Evolutionary conservation across 805 yeast species (phyloP).

Genomic region (Candida ficus): DNA sequence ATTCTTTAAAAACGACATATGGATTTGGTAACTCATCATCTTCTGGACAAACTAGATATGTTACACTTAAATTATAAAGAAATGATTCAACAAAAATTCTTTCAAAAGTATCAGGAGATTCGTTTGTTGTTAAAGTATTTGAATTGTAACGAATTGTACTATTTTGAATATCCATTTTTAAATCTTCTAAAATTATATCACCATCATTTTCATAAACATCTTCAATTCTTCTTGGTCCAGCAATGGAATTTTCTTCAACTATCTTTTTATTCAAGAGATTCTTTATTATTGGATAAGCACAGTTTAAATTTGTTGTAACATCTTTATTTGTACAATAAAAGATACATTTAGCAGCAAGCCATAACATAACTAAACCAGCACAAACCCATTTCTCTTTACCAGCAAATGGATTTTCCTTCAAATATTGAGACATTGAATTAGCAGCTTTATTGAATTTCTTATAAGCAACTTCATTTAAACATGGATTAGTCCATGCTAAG

Average conservation of each 20-base stretch:
- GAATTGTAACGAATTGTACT: neutral
- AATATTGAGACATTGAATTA: conserved; percentile 2
- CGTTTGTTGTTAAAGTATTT: too few species aligned
- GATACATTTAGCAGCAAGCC: too few species aligned
- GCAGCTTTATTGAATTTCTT: conserved; percentile 17
- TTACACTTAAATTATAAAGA: conserved; percentile 36
- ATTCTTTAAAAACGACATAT: conserved; percentile 31
- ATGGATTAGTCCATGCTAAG: conserved; percentile 29
- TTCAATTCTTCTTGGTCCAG: neutral
- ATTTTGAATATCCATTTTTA: conserved; percentile 20
- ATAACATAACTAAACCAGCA: neutral
- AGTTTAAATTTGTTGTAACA: too few species aligned
- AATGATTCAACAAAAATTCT: conserved; percentile 41
- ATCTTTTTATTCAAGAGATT: too few species aligned
- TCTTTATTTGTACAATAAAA: too few species aligned
- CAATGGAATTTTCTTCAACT: neutral
- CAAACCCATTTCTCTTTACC: conserved; percentile 5
- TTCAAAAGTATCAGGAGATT: conserved; percentile 7
- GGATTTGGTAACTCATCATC: conserved; percentile 37
- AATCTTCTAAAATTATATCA: too few species aligned
- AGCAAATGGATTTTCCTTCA: neutral
- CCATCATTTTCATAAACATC: neutral
- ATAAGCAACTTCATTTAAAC: conserved; percentile 21
- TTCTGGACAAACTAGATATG: conserved; percentile 31
- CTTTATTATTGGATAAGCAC: too few species aligned